These are phyloP conservation scores for Ustilago nuda DNA, from an alignment of 1,284 basidiomycete genomes.

Conservation along the genomic window DNA sequence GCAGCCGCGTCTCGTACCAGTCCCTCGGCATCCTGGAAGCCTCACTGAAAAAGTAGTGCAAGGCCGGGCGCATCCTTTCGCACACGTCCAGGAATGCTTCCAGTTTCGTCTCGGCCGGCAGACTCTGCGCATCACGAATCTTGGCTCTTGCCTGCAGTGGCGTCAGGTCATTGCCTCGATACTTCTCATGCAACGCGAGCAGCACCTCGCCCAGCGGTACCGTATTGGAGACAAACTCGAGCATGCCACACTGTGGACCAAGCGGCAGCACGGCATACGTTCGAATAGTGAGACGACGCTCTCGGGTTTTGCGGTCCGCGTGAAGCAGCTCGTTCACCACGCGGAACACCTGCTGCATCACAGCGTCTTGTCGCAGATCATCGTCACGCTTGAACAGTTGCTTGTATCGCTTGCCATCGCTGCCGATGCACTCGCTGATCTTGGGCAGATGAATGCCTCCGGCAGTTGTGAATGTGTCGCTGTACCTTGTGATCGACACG, in stretches of 20 bases:
- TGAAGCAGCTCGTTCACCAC: constrained; percentile 84
- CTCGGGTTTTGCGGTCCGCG: constrained; percentile 80
- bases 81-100: constrained; percentile 74
- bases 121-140: constrained; percentile 34
- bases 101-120: constrained; percentile 43
- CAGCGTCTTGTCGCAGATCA: constrained; percentile 94
- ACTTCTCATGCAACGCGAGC: constrained; percentile 73
- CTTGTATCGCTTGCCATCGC: constrained; percentile 78
- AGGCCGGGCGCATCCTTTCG: constrained; percentile 80
- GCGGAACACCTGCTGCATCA: constrained; percentile 98
- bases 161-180: constrained; percentile 41
- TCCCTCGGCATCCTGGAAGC: constrained; percentile 84
- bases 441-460: constrained; percentile 89
- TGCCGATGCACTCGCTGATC: constrained; percentile 79
- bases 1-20: constrained; percentile 93
- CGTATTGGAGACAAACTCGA: constrained; percentile 92
- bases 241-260: constrained; percentile 81
- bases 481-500: constrained; percentile 76
- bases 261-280: constrained; percentile 91
- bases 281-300: constrained; percentile 80
- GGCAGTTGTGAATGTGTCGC: constrained; percentile 74
- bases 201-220: constrained; percentile 78
- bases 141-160: constrained; percentile 44
- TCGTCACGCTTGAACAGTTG: constrained; percentile 94
- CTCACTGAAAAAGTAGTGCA: constrained; percentile 94